Conservation (phyloP, 768 basidiomycete genomes). For the Phlebiopsis gigantea region DNA sequence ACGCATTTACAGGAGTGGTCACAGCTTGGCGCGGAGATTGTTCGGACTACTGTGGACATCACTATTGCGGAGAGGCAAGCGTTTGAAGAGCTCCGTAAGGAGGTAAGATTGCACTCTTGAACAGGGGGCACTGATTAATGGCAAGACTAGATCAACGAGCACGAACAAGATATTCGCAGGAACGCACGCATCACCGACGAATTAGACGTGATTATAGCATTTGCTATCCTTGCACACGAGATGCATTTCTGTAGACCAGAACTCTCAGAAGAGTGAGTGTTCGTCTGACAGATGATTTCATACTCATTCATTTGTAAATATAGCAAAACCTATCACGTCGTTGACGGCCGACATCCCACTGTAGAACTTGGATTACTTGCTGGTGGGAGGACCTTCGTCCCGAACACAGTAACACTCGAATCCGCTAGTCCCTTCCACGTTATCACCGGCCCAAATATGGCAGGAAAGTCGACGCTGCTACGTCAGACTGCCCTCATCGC, state of each 20-base stretch:
- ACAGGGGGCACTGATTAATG: not conserved
- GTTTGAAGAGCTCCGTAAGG: conserved; percentile 61
- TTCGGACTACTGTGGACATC: conserved; percentile 51
- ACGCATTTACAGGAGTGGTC: conserved; percentile 58
- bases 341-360: conserved; percentile 85
- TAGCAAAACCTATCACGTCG: conserved; percentile 58
- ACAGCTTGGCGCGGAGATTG: conserved; percentile 61
- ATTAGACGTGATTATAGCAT: conserved; percentile 77
- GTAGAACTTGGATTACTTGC: conserved; percentile 84
- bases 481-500: conserved; percentile 88
- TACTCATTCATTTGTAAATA: no score
- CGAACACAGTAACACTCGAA: conserved; percentile 70
- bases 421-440: conserved; percentile 63
- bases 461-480: conserved; percentile 88
- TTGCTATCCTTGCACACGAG: conserved; percentile 75
- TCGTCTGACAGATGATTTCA: no score
- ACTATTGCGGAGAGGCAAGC: conserved; percentile 61
- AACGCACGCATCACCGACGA: conserved; percentile 84
- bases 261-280: conserved; percentile 62
- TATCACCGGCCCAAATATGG: conserved; percentile 96
- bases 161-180: conserved; percentile 51
- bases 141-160: conserved; percentile 56
- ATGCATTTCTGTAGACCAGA: conserved; percentile 70
- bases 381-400: conserved; percentile 72
- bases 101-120: conserved; percentile 39